phyloP scores from a whole-genome alignment of 1,284 basidiomycete species.

The Mixia osmundae region DNA sequence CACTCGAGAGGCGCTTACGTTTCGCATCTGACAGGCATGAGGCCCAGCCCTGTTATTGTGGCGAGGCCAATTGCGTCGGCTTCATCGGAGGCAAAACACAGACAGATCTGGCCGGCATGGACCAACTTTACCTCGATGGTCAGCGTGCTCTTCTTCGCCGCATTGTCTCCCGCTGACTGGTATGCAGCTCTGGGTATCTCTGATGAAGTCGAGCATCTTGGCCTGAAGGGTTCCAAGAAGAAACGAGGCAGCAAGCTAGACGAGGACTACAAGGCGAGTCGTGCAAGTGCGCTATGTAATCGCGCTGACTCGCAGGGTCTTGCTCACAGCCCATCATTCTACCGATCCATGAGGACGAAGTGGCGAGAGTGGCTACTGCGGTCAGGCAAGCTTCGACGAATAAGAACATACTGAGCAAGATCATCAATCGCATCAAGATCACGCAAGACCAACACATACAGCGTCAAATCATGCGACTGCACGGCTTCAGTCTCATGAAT shows the following conservation, averaged over 20 bases:
- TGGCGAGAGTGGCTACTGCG: slow-evolving; percentile 74
- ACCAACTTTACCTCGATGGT: slow-evolving; percentile 88
- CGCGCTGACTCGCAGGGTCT: slow-evolving; percentile 1
- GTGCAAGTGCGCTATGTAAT: background rate
- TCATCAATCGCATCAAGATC: slow-evolving; percentile 72
- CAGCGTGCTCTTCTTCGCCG: slow-evolving; percentile 15
- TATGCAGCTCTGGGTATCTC: slow-evolving; percentile 69
- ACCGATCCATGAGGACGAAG: slow-evolving; percentile 51
- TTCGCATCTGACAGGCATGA: slow-evolving; percentile 40
- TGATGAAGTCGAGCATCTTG: slow-evolving; percentile 57
- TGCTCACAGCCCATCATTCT: slow-evolving; percentile 32
- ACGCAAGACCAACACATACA: slow-evolving; percentile 59
- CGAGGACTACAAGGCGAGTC: slow-evolving; percentile 61
- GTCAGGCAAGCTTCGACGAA: slow-evolving; percentile 65
- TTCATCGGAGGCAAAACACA: slow-evolving; percentile 96
- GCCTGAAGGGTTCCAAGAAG: slow-evolving; percentile 66
- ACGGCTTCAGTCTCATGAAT: slow-evolving; percentile 80
- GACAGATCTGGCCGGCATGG: slow-evolving; percentile 79
- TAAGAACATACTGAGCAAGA: slow-evolving; percentile 53
- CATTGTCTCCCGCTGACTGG: background rate
- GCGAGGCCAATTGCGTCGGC: slow-evolving; percentile 86
- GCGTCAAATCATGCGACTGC: slow-evolving; percentile 69
- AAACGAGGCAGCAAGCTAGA: slow-evolving; percentile 80
- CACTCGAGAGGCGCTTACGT: background rate
- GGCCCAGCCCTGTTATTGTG: slow-evolving; percentile 85